Evolutionary conservation across 106 monocot species (phyloP).

Genomic region (Dendrobium officinale): DNA sequence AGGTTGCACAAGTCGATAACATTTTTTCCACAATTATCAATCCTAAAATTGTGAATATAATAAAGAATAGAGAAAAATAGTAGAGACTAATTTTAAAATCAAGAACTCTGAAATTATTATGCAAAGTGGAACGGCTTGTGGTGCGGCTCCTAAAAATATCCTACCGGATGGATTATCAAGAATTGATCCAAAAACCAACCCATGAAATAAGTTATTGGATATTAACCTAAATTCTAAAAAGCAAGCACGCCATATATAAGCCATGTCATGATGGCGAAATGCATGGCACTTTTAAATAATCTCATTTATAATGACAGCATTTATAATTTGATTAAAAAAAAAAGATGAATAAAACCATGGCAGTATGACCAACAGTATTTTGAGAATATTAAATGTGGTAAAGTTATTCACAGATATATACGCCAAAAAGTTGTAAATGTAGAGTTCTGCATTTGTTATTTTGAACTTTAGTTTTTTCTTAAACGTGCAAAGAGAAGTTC

Average conservation of each 20-base stretch:
- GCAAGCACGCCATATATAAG: neutral
- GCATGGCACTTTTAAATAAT: neutral
- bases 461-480: neutral
- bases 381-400: no score
- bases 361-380: neutral
- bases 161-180: neutral
- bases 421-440: neutral
- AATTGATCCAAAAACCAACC: constrained; percentile 1
- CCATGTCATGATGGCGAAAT: neutral
- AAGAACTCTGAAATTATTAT: neutral
- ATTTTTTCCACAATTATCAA: neutral
- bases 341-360: neutral
- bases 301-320: neutral
- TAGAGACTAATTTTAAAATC: neutral
- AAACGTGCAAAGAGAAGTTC: neutral
- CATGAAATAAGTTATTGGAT: constrained; percentile 1
- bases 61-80: neutral
- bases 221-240: neutral
- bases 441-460: neutral
- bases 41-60: neutral
- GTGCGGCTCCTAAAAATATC: neutral
- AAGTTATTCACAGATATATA: neutral
- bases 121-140: neutral
- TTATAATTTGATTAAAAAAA: neutral
- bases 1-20: neutral